phyloP scores from a whole-genome alignment of 305 asterid species.

The Fraxinus floribunda region DNA sequence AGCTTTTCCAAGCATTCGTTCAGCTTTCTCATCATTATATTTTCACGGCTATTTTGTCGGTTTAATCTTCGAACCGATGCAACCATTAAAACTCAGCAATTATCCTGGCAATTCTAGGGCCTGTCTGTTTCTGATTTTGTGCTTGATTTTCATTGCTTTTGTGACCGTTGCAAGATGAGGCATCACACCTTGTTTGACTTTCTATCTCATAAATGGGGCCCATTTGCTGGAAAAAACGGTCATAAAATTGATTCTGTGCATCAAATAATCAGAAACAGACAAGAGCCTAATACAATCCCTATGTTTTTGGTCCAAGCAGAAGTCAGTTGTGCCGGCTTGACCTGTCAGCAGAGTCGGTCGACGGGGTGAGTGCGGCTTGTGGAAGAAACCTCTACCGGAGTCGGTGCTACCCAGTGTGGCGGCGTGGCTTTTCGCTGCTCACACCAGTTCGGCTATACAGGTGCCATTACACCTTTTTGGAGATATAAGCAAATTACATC shows the following conservation, averaged over 20 bases:
- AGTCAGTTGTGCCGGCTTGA: constrained; percentile 64
- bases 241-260: no score
- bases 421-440: constrained; percentile 92
- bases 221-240: no score
- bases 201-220: no score
- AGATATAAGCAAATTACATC: no score
- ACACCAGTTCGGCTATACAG: constrained; percentile 79
- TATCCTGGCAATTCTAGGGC: constrained; percentile 19
- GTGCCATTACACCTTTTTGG: constrained; percentile 4
- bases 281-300: constrained; percentile 54
- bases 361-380: constrained; percentile 85
- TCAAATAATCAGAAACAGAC: no score
- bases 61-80: constrained; percentile 62
- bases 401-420: constrained; percentile 90
- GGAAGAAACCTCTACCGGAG: constrained; percentile 78
- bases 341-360: constrained; percentile 76
- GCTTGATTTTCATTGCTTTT: no score
- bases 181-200: no score
- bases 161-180: no score
- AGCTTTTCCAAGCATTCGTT: constrained; percentile 1
- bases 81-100: constrained; percentile 61
- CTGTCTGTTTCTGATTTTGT: no score
- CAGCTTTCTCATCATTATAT: constrained; percentile 16
- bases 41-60: constrained; percentile 40
- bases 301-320: constrained; percentile 71